Evolutionary conservation across 2,329 filamentous ascomycete genomes (phyloP), one percentile per base, ranked within the genome.

Genomic region (Colletotrichum australisinense): DNA sequence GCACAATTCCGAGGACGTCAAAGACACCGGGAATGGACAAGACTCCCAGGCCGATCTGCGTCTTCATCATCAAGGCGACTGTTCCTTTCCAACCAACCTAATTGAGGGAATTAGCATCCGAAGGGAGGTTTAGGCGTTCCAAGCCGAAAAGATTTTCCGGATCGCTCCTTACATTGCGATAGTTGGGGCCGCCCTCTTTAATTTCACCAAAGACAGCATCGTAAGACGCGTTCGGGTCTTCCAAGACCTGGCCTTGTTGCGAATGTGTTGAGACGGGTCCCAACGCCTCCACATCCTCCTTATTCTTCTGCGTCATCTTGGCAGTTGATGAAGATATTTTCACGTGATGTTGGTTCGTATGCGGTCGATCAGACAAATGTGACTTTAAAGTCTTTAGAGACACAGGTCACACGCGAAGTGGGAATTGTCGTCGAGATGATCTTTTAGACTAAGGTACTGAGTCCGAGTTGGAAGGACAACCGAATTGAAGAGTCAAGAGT

Each of bases 11-110:
- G 4, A 88, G 80, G 1, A 78, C 78, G 66, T 88, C 79, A 71
- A 88, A 86, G 0, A 82, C 82, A 8, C 78, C 74, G 0, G 86
- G 86, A 30, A 88, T 86, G 0, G 86, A 86, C n/a, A 88, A 81
- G n/a, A 88, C 85, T 30, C 84, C 78, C 1, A 86, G 81, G 19
- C 85, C 85, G 26, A 86, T 82, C 69, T 85, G 83, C 3, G 81
- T 84, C 76, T 86, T 86, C 77, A 85, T 82, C 84, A 86, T 86
- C 32, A 86, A 78, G 22, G 80, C 83, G 1, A 80, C 76, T 14
- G 85, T 85, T 26, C 83, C 85, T 1, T 84, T 67, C 84, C 83
- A 87, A 63, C 84, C 83, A 59, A 85, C 81, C 83, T 82, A 30
- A 22, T 46, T 22, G 19, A 49, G 52, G 22, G 19, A 28, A 55